A percentile compares a stretch with the other conserved stretches of the same genome.
Evolutionary conservation across 169 alveolate genomes (phyloP).

Genomic region (Babesia bigemina): DNA sequence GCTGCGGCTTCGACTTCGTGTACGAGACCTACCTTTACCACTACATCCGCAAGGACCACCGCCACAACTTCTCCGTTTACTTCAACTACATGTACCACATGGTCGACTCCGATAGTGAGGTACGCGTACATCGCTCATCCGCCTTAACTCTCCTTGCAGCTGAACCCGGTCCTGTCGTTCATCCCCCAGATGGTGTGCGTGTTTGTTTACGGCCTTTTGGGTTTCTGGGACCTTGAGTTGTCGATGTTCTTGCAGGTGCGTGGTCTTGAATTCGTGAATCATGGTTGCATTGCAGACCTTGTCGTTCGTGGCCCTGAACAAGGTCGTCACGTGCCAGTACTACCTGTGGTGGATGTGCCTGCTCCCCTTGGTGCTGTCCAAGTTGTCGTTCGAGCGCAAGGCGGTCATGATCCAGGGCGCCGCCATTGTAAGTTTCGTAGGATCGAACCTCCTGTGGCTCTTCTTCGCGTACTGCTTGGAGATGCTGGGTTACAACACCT

Average conservation of each 20-base stretch:
- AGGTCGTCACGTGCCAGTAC: conserved; percentile 67
- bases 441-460: conserved; percentile 50
- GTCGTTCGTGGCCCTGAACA: conserved; percentile 62
- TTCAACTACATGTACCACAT: conserved; percentile 91
- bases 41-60: conserved; percentile 92
- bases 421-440: conserved; percentile 12
- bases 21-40: conserved; percentile 95
- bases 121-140: conserved; percentile 14
- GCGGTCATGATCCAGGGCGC: background rate
- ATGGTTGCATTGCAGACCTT: conserved; percentile 33
- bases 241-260: conserved; percentile 61
- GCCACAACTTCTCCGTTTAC: conserved; percentile 96
- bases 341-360: conserved; percentile 71
- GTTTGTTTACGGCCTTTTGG: conserved; percentile 40
- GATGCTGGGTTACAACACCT: conserved; percentile 51
- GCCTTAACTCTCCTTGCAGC: background rate
- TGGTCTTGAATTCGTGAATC: background rate
- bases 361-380: conserved; percentile 51
- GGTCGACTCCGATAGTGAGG: conserved; percentile 73
- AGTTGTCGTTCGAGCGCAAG: background rate
- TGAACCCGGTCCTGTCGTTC: conserved; percentile 43
- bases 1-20: conserved; percentile 90
- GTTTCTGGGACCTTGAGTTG: conserved; percentile 38
- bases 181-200: conserved; percentile 58
- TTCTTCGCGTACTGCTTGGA: conserved; percentile 55